phyloP scores from a whole-genome alignment of 768 basidiomycete genomes.

The Agaricus bisporus region DNA sequence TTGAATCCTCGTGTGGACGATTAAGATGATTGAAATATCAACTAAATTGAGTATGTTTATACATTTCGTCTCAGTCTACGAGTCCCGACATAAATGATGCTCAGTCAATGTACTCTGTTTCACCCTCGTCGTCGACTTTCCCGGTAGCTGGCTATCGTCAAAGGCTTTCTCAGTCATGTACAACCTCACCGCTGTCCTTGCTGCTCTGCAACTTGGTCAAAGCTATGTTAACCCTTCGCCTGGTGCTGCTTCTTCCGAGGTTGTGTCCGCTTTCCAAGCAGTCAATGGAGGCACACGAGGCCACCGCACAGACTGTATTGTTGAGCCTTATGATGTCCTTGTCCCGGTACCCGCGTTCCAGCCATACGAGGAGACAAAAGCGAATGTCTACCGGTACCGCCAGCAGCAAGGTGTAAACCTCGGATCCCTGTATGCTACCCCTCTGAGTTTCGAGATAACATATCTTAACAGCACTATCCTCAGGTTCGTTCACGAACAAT shows the following conservation, averaged over 20 bases:
- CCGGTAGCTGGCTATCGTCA: constrained; percentile 1
- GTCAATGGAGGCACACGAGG: not conserved
- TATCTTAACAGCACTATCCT: not conserved
- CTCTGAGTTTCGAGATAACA: too few species aligned
- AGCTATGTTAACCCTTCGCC: constrained; percentile 4
- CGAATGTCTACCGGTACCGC: constrained; percentile 52
- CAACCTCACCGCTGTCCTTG: not conserved
- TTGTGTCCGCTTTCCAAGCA: not conserved
- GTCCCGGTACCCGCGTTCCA: constrained; percentile 32
- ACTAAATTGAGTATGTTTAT: not conserved
- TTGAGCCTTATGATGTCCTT: constrained; percentile 24
- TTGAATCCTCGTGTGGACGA: not conserved
- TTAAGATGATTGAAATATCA: not conserved
- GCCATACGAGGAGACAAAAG: constrained; percentile 42
- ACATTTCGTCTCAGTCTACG: not conserved
- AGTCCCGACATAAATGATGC: not conserved
- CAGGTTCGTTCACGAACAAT: constrained; percentile 70
- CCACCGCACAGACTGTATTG: constrained; percentile 16
- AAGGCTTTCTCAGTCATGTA: not conserved
- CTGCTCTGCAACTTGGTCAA: not conserved
- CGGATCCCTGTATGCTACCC: constrained; percentile 46
- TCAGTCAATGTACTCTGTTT: not conserved
- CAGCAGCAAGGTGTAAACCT: constrained; percentile 62
- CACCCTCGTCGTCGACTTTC: not conserved
- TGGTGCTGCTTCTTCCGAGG: not conserved